These are phyloP conservation scores for Hyphopichia burtonii DNA, from an alignment of 1,139 yeast genomes.

Conservation along the genomic window DNA sequence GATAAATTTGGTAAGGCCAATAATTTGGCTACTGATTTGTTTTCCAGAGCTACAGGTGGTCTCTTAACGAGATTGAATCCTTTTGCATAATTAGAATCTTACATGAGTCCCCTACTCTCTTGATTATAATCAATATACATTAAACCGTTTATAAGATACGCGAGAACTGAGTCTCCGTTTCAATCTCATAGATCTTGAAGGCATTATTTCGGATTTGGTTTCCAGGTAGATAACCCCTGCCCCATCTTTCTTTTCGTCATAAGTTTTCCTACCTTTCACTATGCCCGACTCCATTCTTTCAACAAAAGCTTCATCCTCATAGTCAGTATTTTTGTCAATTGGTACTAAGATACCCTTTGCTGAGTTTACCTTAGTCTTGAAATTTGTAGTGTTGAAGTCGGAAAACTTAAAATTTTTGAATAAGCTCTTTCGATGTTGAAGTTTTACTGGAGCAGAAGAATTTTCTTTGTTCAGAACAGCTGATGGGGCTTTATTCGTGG, in stretches of 20 bases:
- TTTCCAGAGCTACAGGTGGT: constrained; percentile 50
- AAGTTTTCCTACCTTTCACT: background rate
- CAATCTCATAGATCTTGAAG: background rate
- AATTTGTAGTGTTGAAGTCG: too few species aligned
- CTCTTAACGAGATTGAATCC: constrained; percentile 53
- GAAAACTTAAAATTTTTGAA: too few species aligned
- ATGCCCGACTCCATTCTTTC: background rate
- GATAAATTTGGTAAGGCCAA: constrained; percentile 89
- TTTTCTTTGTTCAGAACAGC: too few species aligned
- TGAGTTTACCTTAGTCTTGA: background rate
- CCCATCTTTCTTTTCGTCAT: background rate
- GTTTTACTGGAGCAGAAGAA: too few species aligned
- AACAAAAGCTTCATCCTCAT: background rate
- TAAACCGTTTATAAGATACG: background rate
- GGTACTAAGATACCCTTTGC: background rate
- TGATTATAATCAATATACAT: background rate
- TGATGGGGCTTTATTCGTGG: too few species aligned
- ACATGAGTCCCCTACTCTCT: background rate
- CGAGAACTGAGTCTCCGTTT: background rate
- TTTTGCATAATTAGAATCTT: constrained; percentile 16
- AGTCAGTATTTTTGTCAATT: background rate
- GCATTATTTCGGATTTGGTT: background rate
- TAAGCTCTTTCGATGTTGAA: too few species aligned
- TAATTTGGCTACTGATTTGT: constrained; percentile 47
- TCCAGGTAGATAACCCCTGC: background rate